phyloP scores from a whole-genome alignment of 169 alveolate genomes.

The Eimeria mitis region DNA sequence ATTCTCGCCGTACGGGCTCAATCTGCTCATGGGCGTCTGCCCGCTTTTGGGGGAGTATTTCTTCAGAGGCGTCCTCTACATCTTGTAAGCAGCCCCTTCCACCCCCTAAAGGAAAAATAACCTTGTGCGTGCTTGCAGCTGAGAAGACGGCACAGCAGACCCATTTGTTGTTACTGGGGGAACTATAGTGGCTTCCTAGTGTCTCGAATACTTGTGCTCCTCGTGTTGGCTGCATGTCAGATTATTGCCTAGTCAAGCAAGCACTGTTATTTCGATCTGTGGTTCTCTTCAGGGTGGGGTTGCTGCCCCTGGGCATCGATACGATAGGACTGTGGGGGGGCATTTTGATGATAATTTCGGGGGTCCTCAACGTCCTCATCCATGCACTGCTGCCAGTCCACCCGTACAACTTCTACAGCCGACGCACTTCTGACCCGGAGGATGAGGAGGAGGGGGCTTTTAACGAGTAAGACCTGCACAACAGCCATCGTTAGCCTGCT shows the following conservation, averaged over 20 bases:
- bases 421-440: slow-evolving; percentile 51
- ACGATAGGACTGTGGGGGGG: slow-evolving; percentile 73
- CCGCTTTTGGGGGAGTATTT: slow-evolving; percentile 77
- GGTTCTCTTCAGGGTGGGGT: slow-evolving; percentile 53
- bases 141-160: neutral
- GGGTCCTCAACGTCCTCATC: slow-evolving; percentile 44
- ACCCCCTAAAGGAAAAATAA: neutral
- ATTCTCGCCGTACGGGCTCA: slow-evolving; percentile 78
- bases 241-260: neutral
- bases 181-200: neutral
- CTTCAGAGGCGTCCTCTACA: slow-evolving; percentile 76
- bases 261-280: neutral
- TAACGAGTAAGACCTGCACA: slow-evolving; percentile 33
- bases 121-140: neutral
- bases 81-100: slow-evolving; percentile 33
- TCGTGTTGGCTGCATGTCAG: neutral
- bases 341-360: slow-evolving; percentile 54
- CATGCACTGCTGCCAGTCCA: slow-evolving; percentile 70
- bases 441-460: slow-evolving; percentile 58
- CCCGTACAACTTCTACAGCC: slow-evolving; percentile 63
- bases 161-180: neutral
- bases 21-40: slow-evolving; percentile 78
- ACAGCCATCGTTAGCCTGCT: neutral
- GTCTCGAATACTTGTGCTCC: neutral
- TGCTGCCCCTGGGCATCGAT: slow-evolving; percentile 78